Percentiles rank a stretch among this genome's conserved stretches.
Conservation (phyloP, 139 green algal species). For the Volvox reticuliferus region DNA sequence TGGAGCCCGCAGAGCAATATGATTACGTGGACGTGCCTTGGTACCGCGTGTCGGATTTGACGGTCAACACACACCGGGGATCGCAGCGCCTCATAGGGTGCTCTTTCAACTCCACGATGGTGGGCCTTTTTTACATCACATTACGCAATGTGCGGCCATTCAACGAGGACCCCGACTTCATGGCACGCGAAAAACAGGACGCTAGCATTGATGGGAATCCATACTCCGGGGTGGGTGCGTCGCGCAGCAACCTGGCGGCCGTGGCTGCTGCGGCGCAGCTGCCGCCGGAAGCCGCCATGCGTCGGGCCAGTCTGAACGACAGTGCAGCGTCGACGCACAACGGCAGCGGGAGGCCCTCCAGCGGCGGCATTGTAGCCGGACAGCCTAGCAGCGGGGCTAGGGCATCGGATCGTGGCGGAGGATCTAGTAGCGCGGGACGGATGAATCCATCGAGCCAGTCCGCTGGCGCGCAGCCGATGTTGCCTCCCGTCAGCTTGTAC, state of each 20-base stretch:
- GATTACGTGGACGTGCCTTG: constrained; percentile 81
- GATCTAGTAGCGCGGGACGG: not conserved
- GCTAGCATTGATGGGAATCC: constrained; percentile 30
- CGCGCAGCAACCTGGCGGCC: not conserved
- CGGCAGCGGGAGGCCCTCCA: not conserved
- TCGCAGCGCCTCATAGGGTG: constrained; percentile 66
- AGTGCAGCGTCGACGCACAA: not conserved
- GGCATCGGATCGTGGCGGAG: constrained; percentile 6
- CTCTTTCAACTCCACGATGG: constrained; percentile 65
- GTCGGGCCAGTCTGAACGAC: not conserved
- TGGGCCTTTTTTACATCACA: constrained; percentile 72
- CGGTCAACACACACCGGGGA: constrained; percentile 59
- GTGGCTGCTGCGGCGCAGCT: constrained; percentile 28
- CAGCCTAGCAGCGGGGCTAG: not conserved
- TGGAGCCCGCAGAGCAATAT: constrained; percentile 72
- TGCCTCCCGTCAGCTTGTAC: constrained; percentile 11
- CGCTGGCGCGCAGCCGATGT: not conserved
- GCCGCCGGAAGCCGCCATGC: constrained; percentile 12
- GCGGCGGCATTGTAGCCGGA: constrained; percentile 1
- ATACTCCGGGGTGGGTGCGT: not conserved
- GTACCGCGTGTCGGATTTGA: constrained; percentile 60
- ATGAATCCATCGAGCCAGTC: not conserved
- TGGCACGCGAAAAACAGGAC: constrained; percentile 2
- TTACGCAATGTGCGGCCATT: constrained; percentile 59
- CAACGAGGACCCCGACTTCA: constrained; percentile 34